Percentiles rank a stretch among this genome's conserved stretches.
Evolutionary conservation across 208 protist genomes (phyloP).

Genomic region (Acanthamoeba royreba): DNA sequence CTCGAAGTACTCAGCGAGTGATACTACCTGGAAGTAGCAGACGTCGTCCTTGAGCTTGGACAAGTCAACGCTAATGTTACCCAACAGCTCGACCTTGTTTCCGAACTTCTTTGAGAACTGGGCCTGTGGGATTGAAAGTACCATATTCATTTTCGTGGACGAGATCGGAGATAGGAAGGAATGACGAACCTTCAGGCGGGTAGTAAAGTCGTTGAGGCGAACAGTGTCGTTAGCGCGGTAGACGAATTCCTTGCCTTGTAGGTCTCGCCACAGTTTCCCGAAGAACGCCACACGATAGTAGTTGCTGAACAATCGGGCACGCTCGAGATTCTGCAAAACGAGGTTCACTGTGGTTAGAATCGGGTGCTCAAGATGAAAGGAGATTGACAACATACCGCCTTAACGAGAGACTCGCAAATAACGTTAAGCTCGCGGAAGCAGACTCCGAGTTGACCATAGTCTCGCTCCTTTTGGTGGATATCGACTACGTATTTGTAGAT

Average conservation of each 20-base stretch:
- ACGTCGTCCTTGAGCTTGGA: background rate
- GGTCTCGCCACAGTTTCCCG: slow-evolving; percentile 50
- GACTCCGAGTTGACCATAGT: slow-evolving; percentile 42
- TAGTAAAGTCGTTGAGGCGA: slow-evolving; percentile 55
- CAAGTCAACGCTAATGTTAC: slow-evolving; percentile 3
- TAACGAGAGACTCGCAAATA: slow-evolving; percentile 55
- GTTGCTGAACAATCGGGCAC: slow-evolving; percentile 51
- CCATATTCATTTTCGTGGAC: background rate
- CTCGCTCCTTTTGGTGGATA: slow-evolving; percentile 46
- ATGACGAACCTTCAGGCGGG: slow-evolving; percentile 49
- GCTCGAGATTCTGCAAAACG: background rate
- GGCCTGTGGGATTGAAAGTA: background rate
- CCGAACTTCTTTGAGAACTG: slow-evolving; percentile 63
- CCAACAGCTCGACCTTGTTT: slow-evolving; percentile 27
- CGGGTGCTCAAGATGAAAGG: background rate
- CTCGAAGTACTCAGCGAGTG: slow-evolving; percentile 1
- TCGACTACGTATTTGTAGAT: slow-evolving; percentile 54
- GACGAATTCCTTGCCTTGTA: slow-evolving; percentile 69
- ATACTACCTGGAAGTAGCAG: slow-evolving; percentile 43
- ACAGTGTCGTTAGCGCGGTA: slow-evolving; percentile 58
- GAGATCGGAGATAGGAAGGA: background rate
- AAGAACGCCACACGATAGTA: slow-evolving; percentile 74
- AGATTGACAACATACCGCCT: background rate
- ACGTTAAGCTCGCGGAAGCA: slow-evolving; percentile 47
- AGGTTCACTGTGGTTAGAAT: background rate